Evolutionary conservation across 192 early-diverging fungal genomes (phyloP).

Genomic region (Endogone sp.): DNA sequence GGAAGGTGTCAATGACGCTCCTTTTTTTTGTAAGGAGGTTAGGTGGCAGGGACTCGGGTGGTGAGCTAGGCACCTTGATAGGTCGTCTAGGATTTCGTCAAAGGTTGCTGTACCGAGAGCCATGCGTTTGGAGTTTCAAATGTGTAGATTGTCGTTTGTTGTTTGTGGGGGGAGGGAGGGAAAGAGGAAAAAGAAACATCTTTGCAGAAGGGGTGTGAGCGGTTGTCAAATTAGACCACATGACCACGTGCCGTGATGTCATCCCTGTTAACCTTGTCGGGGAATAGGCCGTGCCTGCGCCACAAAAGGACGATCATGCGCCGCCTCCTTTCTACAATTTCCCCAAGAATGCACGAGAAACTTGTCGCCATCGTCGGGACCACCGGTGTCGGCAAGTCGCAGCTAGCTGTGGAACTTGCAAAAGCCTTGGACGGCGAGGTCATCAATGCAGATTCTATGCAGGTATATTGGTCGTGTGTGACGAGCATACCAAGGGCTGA

Average conservation of each 20-base stretch:
- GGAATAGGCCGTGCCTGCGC: not conserved
- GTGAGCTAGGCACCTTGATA: conserved; percentile 61
- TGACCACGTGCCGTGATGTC: not conserved
- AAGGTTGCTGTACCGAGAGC: conserved; percentile 66
- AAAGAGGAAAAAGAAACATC: conserved; percentile 11
- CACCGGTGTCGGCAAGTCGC: conserved; percentile 97
- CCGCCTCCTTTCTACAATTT: too few species aligned
- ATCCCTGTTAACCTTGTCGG: not conserved
- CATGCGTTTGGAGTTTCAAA: conserved; percentile 1
- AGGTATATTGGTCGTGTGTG: conserved; percentile 56
- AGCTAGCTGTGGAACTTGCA: conserved; percentile 85
- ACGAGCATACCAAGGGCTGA: not conserved
- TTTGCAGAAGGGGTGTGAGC: conserved; percentile 18
- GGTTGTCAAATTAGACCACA: conserved; percentile 2
- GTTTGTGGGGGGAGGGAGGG: conserved; percentile 12
- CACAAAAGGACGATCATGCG: too few species aligned
- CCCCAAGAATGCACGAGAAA: not conserved
- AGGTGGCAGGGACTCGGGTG: not conserved
- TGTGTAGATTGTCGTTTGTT: not conserved
- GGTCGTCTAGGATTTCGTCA: conserved; percentile 82
- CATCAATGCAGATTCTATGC: conserved; percentile 95
- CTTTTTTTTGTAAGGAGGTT: not conserved
- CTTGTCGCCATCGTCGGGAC: conserved; percentile 73
- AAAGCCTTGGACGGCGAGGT: conserved; percentile 79
- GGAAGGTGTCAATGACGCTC: not conserved